A percentile compares a stretch with the other conserved stretches of the same genome.
These are phyloP conservation scores for Botrytis squamosa DNA, from an alignment of 2,329 filamentous ascomycete species.

Conservation along the genomic window DNA sequence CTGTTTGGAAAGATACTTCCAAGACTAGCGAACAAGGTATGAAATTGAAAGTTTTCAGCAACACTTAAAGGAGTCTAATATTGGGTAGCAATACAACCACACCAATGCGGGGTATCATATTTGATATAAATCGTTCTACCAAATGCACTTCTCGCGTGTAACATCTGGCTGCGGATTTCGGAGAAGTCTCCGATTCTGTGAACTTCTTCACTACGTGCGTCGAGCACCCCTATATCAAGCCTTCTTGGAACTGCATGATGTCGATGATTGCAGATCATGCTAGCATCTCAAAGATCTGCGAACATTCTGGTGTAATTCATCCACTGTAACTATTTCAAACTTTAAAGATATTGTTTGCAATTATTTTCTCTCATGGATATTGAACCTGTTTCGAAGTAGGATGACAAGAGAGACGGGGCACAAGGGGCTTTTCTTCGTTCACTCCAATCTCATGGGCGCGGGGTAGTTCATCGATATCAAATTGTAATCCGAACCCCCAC, in stretches of 20 bases:
- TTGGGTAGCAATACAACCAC: slow-evolving; percentile 8
- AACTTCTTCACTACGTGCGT: background rate
- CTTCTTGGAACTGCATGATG: background rate
- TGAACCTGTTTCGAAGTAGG: background rate
- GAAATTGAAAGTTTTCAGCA: background rate
- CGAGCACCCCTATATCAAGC: background rate
- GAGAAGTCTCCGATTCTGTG: slow-evolving; percentile 2
- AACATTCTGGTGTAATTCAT: background rate
- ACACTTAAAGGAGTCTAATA: background rate
- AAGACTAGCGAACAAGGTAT: background rate
- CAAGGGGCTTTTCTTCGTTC: background rate
- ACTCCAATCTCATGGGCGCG: background rate
- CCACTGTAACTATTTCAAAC: no score
- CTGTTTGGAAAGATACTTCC: background rate
- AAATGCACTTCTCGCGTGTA: background rate
- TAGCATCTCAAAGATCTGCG: background rate
- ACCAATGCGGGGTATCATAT: slow-evolving; percentile 9
- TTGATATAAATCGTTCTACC: background rate
- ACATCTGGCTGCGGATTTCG: background rate
- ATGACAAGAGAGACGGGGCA: background rate
- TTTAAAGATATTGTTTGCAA: background rate
- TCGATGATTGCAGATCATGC: background rate
- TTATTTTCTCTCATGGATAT: background rate
- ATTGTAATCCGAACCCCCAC: background rate
- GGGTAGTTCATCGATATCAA: background rate